Percentiles rank a stretch among this genome's conserved stretches.
Conservation (phyloP, 1,284 basidiomycete genomes). For the Prillingera fragicola region DNA sequence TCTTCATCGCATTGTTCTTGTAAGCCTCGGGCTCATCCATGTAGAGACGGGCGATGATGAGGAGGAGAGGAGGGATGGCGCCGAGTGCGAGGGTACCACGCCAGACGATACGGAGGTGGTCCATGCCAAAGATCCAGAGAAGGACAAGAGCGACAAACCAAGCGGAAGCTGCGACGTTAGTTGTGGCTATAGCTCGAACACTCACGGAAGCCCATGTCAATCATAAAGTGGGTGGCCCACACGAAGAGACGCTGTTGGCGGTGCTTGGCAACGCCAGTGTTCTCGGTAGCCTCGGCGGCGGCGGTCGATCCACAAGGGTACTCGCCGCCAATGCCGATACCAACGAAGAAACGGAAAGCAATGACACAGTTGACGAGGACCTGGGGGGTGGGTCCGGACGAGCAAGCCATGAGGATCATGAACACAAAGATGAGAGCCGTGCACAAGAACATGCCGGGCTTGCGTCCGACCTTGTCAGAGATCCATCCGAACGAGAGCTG, state of each 20-base stretch:
- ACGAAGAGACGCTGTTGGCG: slow-evolving; percentile 81
- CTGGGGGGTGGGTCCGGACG: slow-evolving; percentile 34
- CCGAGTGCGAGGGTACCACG: slow-evolving; percentile 82
- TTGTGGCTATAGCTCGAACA: too few species aligned
- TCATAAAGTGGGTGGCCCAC: slow-evolving; percentile 17
- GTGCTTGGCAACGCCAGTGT: slow-evolving; percentile 60
- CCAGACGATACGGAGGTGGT: slow-evolving; percentile 87
- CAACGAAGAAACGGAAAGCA: slow-evolving; percentile 77
- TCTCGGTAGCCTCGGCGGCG: slow-evolving; percentile 83
- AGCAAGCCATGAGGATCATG: slow-evolving; percentile 56
- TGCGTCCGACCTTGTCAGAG: slow-evolving; percentile 80
- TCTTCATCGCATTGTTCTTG: slow-evolving; percentile 58
- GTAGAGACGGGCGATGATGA: slow-evolving; percentile 77
- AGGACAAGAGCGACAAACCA: slow-evolving; percentile 78
- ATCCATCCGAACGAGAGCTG: slow-evolving; percentile 54
- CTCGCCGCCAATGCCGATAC: slow-evolving; percentile 71
- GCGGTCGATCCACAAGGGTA: slow-evolving; percentile 63
- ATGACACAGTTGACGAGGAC: slow-evolving; percentile 68
- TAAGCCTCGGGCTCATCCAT: slow-evolving; percentile 66
- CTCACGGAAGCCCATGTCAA: slow-evolving; percentile 17
- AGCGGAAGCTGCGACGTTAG: too few species aligned
- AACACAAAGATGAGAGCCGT: slow-evolving; percentile 14
- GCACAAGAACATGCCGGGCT: slow-evolving; percentile 48
- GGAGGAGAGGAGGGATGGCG: slow-evolving; percentile 65
- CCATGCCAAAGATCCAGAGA: slow-evolving; percentile 76